Evolutionary conservation across 2,329 filamentous ascomycete genomes (phyloP).

Genomic region (Aspergillus sojae): DNA sequence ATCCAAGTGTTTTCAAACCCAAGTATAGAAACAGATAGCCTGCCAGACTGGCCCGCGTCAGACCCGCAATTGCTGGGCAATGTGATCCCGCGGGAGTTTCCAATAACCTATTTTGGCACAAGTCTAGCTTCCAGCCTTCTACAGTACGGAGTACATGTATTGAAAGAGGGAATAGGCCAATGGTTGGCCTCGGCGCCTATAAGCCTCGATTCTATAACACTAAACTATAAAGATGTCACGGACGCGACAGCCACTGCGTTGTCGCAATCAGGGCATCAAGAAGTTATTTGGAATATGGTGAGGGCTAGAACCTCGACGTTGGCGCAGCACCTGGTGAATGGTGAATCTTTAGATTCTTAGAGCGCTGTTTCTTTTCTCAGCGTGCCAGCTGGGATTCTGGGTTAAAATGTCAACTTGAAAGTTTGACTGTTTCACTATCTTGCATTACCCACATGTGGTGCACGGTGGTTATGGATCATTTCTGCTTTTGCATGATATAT

Average conservation of each 20-base stretch:
- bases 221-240: neutral
- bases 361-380: neutral
- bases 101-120: neutral
- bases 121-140: neutral
- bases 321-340: neutral
- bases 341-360: neutral
- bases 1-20: neutral
- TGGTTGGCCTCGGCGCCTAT: neutral
- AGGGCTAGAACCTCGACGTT: neutral
- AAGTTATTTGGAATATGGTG: neutral
- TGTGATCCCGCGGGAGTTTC: neutral
- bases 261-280: neutral
- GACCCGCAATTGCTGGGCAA: neutral
- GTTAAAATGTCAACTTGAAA: neutral
- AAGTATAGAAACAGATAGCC: neutral
- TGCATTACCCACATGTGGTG: neutral
- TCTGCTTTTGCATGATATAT: no score
- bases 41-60: neutral
- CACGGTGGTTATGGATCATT: no score
- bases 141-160: neutral
- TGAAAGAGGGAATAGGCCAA: neutral
- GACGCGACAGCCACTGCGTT: neutral
- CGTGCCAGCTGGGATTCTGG: neutral
- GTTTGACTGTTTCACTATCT: neutral
- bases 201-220: neutral